Conservation (phyloP, 1,284 basidiomycete genomes). For the Cutaneotrichosporon sp. region DNA sequence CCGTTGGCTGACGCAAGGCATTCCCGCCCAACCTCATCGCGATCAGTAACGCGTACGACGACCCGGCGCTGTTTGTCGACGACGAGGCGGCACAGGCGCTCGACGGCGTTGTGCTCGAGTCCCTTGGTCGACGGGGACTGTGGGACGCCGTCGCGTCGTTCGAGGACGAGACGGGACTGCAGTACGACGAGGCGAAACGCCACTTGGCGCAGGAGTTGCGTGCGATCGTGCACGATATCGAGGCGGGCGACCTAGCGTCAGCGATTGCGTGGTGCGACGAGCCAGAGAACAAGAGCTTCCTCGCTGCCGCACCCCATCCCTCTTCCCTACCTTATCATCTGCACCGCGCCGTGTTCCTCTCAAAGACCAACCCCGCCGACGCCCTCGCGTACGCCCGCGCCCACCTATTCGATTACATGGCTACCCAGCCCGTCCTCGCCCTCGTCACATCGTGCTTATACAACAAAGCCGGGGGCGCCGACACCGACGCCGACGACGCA, state of each 20-base stretch:
- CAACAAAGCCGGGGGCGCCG: slow-evolving; percentile 1
- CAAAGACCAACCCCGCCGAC: slow-evolving; percentile 45
- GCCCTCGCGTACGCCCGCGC: slow-evolving; percentile 71
- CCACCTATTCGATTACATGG: slow-evolving; percentile 64
- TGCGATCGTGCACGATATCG: slow-evolving; percentile 63
- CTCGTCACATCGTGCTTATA: slow-evolving; percentile 72
- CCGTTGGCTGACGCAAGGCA: slow-evolving; percentile 26
- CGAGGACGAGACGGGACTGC: slow-evolving; percentile 58
- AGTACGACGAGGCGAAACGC: slow-evolving; percentile 57
- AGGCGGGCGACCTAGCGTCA: slow-evolving; percentile 60
- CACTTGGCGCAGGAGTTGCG: slow-evolving; percentile 67
- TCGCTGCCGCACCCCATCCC: slow-evolving; percentile 56
- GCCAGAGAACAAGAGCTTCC: slow-evolving; percentile 57
- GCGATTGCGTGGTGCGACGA: slow-evolving; percentile 75
- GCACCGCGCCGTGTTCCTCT: slow-evolving; percentile 76
- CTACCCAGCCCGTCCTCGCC: slow-evolving; percentile 66
- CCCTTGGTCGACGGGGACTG: slow-evolving; percentile 37
- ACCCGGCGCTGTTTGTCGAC: slow-evolving; percentile 41
- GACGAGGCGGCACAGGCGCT: slow-evolving; percentile 29
- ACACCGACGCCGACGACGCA: too few relatives aligned
- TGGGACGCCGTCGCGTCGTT: slow-evolving; percentile 40
- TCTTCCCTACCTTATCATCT: slow-evolving; percentile 79
- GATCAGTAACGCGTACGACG: slow-evolving; percentile 40
- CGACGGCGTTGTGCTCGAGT: slow-evolving; percentile 37
- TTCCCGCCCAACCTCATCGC: slow-evolving; percentile 41